Percentiles rank a stretch among this genome's conserved stretches.
Conservation (phyloP, 768 basidiomycete species). For the Sistotremastrum niveocremeum region DNA sequence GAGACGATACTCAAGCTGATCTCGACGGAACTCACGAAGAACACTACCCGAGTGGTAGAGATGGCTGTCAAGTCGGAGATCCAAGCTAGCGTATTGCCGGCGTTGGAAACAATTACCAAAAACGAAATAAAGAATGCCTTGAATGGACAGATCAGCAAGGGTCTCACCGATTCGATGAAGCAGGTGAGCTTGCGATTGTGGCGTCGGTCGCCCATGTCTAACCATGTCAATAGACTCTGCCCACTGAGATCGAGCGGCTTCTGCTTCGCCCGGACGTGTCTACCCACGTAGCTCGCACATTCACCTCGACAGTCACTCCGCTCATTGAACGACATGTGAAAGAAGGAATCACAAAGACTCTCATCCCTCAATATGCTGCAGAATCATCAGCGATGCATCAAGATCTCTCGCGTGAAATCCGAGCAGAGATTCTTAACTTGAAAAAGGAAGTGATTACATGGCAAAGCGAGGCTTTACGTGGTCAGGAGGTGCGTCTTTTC, state of each 20-base stretch:
- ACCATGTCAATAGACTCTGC: conserved; percentile 40
- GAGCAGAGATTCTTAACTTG: conserved; percentile 58
- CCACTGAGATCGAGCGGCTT: conserved; percentile 66
- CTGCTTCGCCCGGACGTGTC: conserved; percentile 66
- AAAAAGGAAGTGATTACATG: conserved; percentile 71
- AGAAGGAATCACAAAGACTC: conserved; percentile 56
- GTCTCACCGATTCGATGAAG: conserved; percentile 57
- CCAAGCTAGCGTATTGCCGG: conserved; percentile 70
- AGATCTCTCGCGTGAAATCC: conserved; percentile 62
- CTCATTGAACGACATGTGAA: conserved; percentile 72
- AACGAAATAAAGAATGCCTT: conserved; percentile 67
- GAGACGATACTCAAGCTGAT: conserved; percentile 85
- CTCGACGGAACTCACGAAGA: conserved; percentile 74
- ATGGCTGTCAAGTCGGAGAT: conserved; percentile 79
- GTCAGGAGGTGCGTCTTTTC: conserved; percentile 51
- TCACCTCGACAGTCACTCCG: conserved; percentile 60
- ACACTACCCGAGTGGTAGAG: conserved; percentile 81
- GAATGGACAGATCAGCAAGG: conserved; percentile 64
- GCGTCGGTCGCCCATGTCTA: conserved; percentile 1
- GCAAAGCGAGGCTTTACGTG: conserved; percentile 67
- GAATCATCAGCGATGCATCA: conserved; percentile 70
- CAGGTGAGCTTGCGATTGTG: conserved; percentile 35
- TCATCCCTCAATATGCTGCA: conserved; percentile 65
- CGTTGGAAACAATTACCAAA: conserved; percentile 71
- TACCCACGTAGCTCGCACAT: conserved; percentile 59